Evolutionary conservation across 2,329 filamentous ascomycete species (phyloP).

Genomic region (Kalmusia sp.): DNA sequence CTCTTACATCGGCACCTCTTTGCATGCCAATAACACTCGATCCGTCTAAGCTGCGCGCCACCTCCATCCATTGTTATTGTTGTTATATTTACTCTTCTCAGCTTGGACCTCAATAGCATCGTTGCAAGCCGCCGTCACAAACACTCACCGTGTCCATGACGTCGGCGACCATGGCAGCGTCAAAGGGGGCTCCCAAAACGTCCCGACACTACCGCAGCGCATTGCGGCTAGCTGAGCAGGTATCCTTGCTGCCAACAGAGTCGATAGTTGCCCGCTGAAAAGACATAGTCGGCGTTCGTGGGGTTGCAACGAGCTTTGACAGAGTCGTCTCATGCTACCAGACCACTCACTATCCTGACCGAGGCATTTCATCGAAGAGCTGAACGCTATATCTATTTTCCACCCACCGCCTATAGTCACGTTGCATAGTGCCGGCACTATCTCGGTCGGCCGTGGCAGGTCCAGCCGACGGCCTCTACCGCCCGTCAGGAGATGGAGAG

Average conservation of each 20-base stretch:
- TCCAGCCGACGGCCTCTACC: conserved; percentile 7
- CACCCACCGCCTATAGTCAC: conserved; percentile 5
- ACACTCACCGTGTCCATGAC: neutral
- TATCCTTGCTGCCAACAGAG: neutral
- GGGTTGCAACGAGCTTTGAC: neutral
- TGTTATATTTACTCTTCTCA: neutral
- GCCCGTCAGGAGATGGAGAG: neutral
- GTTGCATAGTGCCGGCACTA: conserved; percentile 12
- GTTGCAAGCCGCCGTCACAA: neutral
- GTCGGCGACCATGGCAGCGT: neutral
- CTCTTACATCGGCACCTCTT: no score
- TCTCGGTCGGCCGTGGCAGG: neutral
- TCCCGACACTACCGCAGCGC: neutral
- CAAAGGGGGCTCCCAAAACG: neutral
- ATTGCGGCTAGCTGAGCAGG: conserved; percentile 1
- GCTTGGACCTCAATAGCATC: neutral
- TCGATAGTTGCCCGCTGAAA: neutral
- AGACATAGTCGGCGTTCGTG: neutral
- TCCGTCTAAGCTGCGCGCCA: no score
- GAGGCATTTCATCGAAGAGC: conserved; percentile 4
- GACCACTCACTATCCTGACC: neutral
- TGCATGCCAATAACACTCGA: no score
- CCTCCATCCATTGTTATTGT: no score
- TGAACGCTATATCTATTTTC: conserved; percentile 8
- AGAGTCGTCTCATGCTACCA: neutral